Base-by-base conservation (phyloP, 169 alveolate species). In the Eimeria sp. region DNA sequence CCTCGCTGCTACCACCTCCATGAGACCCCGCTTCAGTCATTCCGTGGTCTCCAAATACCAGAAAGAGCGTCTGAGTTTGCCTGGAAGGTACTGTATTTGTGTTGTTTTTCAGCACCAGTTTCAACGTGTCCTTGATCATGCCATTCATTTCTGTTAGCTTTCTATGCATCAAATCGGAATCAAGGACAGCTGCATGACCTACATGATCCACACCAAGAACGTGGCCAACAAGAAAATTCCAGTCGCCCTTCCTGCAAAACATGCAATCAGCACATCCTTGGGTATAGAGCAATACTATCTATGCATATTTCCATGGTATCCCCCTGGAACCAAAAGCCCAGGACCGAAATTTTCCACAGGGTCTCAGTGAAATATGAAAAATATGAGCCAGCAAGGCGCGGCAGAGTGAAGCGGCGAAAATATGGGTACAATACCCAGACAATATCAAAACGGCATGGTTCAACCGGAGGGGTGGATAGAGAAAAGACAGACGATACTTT, bases 11-110 rank as follows among this genome's bases (percentile, higher is more conserved):
- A 22, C 96, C 95, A 27, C 98, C 98, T 43, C 98, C 98, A 86
- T 98, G 98, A 84, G 97, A 97, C 5, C 99, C 99, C 5, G 83
- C 96, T 27, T 96, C 98, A 25, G 99, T 97, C 98, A 98, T 97
- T 9, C 99, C 98, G 95, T 98, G 99, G 94, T 98, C 99, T 11
- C 98, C 98, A 58, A 97, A 76, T 1, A 97, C 94, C 47, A 98
- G 49, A n/a, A 98, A 72, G 5, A 97, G 86, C 5, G 98, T 97
- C 47, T 63, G 40, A 16, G 22, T n/a, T 5, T 63, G 63, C 78
- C 63, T 40, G 49, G 82, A 25, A n/a, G 93, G 16, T 20, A 6
- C 54, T 34, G 75, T 9, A 11, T 9, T 63, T 30, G 27, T 14
- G 43, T 40, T 14, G 72, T 87, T 57, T 9, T 34, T 63, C 43